These are phyloP conservation scores for Lecanicillium sp. DNA, from an alignment of 2,329 filamentous ascomycete species.

Conservation along the genomic window DNA sequence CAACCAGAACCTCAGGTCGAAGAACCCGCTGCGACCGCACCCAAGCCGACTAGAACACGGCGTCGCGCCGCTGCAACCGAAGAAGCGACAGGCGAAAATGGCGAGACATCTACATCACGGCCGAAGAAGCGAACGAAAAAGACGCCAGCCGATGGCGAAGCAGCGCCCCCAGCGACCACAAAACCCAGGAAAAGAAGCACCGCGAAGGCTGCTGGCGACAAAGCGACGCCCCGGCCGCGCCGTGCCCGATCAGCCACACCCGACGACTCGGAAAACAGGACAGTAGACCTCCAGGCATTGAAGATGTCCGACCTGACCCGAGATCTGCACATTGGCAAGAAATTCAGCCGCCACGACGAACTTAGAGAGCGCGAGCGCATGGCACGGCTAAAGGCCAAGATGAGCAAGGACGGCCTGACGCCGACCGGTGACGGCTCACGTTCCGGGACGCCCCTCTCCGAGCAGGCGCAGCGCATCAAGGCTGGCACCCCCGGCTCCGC, in stretches of 20 bases:
- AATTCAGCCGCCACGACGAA: conserved; percentile 67
- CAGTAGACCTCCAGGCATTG: conserved; percentile 59
- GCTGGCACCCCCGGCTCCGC: conserved; percentile 15
- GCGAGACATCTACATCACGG: neutral
- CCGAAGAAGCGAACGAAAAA: conserved; percentile 12
- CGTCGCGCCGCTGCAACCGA: conserved; percentile 4
- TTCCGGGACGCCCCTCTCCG: conserved; percentile 12
- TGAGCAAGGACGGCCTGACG: conserved; percentile 23
- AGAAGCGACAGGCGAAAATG: neutral
- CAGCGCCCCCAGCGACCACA: neutral
- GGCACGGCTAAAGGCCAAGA: conserved; percentile 27
- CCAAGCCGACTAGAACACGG: neutral
- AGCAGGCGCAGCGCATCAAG: conserved; percentile 12
- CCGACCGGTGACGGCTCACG: conserved; percentile 19
- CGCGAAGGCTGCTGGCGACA: conserved; percentile 8
- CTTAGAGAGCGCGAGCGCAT: conserved; percentile 61
- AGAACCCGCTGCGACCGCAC: neutral
- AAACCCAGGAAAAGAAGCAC: conserved; percentile 8
- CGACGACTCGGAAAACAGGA: conserved; percentile 54
- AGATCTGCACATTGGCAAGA: conserved; percentile 65
- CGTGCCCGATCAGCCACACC: conserved; percentile 49
- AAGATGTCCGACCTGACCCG: conserved; percentile 69
- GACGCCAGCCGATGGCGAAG: neutral
- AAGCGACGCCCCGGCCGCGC: conserved; percentile 22
- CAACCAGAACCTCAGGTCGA: conserved; percentile 2